phyloP scores from a whole-genome alignment of 345 rosid species.

The Moricandia arvensis region DNA sequence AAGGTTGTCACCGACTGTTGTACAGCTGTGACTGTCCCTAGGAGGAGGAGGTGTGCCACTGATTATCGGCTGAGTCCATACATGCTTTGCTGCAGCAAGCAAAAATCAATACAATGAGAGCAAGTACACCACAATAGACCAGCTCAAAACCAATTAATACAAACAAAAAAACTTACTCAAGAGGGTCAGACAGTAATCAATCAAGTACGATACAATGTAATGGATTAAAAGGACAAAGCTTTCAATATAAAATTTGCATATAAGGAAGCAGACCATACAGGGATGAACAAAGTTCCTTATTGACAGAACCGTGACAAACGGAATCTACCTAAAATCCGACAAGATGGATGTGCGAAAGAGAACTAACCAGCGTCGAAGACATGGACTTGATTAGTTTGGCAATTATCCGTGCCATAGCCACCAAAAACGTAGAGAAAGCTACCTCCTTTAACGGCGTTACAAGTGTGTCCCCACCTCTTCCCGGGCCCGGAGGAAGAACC shows the following conservation, averaged over 20 bases:
- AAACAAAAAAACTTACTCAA: neutral
- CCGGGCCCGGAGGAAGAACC: conserved; percentile 64
- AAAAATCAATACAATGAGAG: conserved; percentile 18
- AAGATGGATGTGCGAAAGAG: conserved; percentile 3
- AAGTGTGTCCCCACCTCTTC: conserved; percentile 96
- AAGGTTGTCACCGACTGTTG: conserved; percentile 67
- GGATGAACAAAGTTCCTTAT: conserved; percentile 5
- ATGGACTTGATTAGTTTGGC: conserved; percentile 96
- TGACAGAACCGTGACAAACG: neutral
- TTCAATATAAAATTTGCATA: neutral
- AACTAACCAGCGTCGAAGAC: conserved; percentile 82
- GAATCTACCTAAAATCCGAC: neutral
- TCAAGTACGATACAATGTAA: neutral
- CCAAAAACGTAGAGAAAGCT: conserved; percentile 88
- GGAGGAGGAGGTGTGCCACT: conserved; percentile 75
- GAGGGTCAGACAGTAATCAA: neutral
- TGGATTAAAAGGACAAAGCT: neutral
- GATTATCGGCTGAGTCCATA: conserved; percentile 75
- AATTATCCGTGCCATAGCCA: conserved; percentile 81
- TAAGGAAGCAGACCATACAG: neutral
- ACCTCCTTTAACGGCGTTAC: conserved; percentile 86
- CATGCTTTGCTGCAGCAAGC: conserved; percentile 57
- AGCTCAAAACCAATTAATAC: conserved; percentile 8
- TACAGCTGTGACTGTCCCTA: conserved; percentile 93
- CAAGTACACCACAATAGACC: conserved; percentile 12